Conservation (phyloP, 2,329 filamentous ascomycete genomes). For the Mycocentrospora acerina region DNA sequence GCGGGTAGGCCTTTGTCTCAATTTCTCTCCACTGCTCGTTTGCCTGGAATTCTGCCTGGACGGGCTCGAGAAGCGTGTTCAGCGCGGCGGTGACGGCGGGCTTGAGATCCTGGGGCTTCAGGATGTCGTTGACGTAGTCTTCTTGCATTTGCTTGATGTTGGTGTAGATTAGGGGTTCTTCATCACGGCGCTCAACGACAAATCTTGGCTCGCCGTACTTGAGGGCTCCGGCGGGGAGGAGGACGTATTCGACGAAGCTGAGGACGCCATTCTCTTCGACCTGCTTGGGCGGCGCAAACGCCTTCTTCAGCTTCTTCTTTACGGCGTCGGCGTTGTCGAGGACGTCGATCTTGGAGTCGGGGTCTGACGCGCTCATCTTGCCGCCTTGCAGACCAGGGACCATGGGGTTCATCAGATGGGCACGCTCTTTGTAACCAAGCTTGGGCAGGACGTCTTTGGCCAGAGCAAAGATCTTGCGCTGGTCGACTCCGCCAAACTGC, state of each 20-base stretch:
- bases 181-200: conserved; percentile 64
- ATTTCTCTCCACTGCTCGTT: conserved; percentile 79
- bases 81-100: conserved; percentile 76
- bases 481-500: conserved; percentile 78
- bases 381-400: conserved; percentile 78
- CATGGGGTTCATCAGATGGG: conserved; percentile 83
- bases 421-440: conserved; percentile 75
- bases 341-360: conserved; percentile 89
- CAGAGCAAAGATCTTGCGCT: conserved; percentile 84
- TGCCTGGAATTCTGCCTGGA: conserved; percentile 70
- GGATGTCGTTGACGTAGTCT: conserved; percentile 78
- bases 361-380: conserved; percentile 75
- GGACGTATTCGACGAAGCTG: conserved; percentile 81
- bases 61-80: conserved; percentile 72
- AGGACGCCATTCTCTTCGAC: conserved; percentile 85
- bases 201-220: conserved; percentile 61
- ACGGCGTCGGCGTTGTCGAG: conserved; percentile 76
- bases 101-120: conserved; percentile 87
- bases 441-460: conserved; percentile 84
- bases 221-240: conserved; percentile 75
- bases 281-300: conserved; percentile 72
- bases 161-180: conserved; percentile 80
- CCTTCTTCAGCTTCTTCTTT: conserved; percentile 70
- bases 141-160: conserved; percentile 71
- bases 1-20: conserved; percentile 78